phyloP scores from a whole-genome alignment of 257 asterid species.

The Coffea eugenioides region DNA sequence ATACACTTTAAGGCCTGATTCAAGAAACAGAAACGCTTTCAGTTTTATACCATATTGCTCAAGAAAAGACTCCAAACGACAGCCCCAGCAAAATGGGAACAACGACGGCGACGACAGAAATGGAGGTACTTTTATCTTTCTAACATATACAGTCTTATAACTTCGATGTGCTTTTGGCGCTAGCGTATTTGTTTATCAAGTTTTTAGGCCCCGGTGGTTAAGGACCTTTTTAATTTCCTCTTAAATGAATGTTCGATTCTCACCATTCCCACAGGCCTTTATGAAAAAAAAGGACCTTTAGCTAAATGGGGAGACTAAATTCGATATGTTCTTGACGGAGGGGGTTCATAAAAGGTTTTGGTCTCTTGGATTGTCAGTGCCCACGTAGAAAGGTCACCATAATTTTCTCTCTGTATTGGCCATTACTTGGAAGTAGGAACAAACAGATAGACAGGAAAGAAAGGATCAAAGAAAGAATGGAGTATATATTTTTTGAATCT shows the following conservation, averaged over 20 bases:
- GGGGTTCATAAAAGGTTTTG: too few species aligned
- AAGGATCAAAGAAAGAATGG: too few species aligned
- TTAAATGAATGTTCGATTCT: neutral
- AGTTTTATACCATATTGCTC: conserved; percentile 20
- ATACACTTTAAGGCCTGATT: neutral
- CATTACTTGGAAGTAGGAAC: too few species aligned
- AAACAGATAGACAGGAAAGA: too few species aligned
- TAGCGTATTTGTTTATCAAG: neutral
- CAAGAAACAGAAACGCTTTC: conserved; percentile 16
- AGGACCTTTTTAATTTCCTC: neutral
- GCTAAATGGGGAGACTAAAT: neutral
- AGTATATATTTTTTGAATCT: too few species aligned
- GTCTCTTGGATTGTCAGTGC: too few species aligned
- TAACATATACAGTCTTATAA: neutral
- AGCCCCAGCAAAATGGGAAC: conserved; percentile 17
- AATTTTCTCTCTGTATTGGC: too few species aligned
- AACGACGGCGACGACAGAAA: neutral
- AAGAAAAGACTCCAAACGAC: conserved; percentile 16
- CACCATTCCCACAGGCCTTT: too few species aligned
- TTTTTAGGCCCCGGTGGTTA: neutral
- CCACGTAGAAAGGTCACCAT: too few species aligned
- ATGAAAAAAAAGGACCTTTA: too few species aligned
- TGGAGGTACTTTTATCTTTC: conserved; percentile 5
- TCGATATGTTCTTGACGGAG: too few species aligned
- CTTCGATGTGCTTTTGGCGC: too few species aligned